Evolutionary conservation across 164 flowering plant species (phyloP), one percentile per base, ranked within the genome.

Genomic region (Dillenia turbinata): DNA sequence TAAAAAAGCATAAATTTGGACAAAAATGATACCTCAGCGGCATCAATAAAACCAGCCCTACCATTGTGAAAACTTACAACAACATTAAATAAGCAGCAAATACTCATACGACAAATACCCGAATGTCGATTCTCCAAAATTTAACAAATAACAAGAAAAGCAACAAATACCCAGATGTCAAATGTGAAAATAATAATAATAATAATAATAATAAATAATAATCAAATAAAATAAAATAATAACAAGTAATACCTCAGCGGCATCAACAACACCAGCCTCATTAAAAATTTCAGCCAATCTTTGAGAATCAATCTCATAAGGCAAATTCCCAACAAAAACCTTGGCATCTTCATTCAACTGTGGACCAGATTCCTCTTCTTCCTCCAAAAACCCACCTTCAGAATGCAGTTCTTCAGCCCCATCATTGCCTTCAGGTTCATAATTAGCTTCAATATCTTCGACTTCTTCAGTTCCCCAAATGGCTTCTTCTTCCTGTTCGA

Each of bases 321-420:
- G 83, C 79, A 94, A 77, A 68, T 94, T 94, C 10, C 99, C 99
- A 47, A 91, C 90, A 74, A 80, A 94, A 47, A 94, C 51, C 73
- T 91, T 94, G 0, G 95, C 89, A 17, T 87, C 96, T 63, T 88
- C 97, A 10, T 85, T 75, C 0, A 90, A 92, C 61, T 81, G 86
- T 0, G 59, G 58, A 53, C 49, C 72, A 12, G 67, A 63, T 17
- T 56, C 80, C 14, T 58, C 78, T 11, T 15, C 57, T 15, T 63
- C 49, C 69, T 2, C 54, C 69, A n/a, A n/a, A 15, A 26, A 45
- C 12, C 65, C 79, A 11, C 59, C 77, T 33, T 56, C 81, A 5
- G 8, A 70, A 5, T 57, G 24, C 47, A 60, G 75, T 13, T 16
- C 76, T 12, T 13, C 67, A 3, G n/a, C 13, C 1, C 67, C 59